Evolutionary conservation across 2,329 filamentous ascomycete species (phyloP).

Genomic region (Knoxdaviesia proteae): DNA sequence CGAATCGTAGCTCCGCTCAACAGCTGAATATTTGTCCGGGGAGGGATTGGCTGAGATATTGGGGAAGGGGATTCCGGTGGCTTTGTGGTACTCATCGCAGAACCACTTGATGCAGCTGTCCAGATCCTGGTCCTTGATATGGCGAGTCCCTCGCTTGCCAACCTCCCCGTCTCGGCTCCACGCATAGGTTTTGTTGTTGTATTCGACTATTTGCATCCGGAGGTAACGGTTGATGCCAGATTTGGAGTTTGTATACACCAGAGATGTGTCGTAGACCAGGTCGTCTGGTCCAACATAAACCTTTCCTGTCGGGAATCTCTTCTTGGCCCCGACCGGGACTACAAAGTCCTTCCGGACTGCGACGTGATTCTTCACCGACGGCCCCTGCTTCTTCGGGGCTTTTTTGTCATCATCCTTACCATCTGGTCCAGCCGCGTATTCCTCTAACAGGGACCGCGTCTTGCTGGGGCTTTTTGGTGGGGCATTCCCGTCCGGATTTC

Average conservation of each 20-base stretch:
- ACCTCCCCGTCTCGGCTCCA: conserved; percentile 58
- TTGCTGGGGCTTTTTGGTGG: too few species aligned
- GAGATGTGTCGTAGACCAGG: conserved; percentile 55
- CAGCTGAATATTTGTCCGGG: conserved; percentile 53
- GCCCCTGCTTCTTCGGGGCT: conserved; percentile 11
- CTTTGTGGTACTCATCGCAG: conserved; percentile 40
- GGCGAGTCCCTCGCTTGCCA: conserved; percentile 20
- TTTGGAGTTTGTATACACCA: conserved; percentile 56
- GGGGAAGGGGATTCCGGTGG: conserved; percentile 36
- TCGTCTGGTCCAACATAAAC: conserved; percentile 48
- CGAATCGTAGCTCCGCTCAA: conserved; percentile 56
- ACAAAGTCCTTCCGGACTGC: conserved; percentile 21
- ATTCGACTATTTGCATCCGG: conserved; percentile 15
- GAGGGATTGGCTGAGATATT: conserved; percentile 34
- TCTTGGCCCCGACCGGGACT: conserved; percentile 30
- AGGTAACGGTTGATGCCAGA: too few species aligned
- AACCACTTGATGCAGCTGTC: conserved; percentile 26
- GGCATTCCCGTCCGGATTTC: too few species aligned
- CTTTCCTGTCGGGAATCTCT: conserved; percentile 14
- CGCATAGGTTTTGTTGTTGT: conserved; percentile 71
- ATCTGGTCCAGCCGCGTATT: conserved; percentile 9
- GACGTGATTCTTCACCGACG: conserved; percentile 21
- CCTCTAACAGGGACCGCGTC: conserved; percentile 1
- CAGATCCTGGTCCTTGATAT: conserved; percentile 20
- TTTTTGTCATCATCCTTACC: conserved; percentile 6